Evolutionary conservation across 768 basidiomycete genomes (phyloP), one percentile per base, ranked within the genome.

Genomic region (Suillus americanus): DNA sequence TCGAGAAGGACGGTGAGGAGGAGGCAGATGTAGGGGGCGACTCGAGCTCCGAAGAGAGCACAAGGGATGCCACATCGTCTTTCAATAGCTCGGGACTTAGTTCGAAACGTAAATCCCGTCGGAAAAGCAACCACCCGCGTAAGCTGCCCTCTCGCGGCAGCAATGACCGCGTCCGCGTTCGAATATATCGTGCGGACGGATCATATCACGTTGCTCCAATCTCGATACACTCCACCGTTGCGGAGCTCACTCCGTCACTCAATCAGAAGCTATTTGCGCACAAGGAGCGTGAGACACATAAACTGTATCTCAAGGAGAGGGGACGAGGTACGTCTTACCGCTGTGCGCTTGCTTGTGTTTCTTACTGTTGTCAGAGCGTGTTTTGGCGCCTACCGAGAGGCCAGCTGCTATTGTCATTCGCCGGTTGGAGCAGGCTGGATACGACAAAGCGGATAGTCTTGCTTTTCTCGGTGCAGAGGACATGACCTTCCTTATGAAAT

Each of bases 391-490:
- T 23, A 87, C 88, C 1, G 97, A 99, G 76, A 81, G 85, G 54
- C 97, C 97, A 0, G 89, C 94, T 2, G 85, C 87, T 41, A 94
- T 97, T 65, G 90, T 97, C 25, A 85, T 89, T 64, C 83, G 92
- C 46, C 84, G 94, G 43, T 79, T 98, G 66, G 87, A 91, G 68
- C 94, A 97, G 73, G 94, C 95, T 4, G 96, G 97, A 0, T 98
- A 95, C 69, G 88, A 90, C 59, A 83, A 87, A 25, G 83, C 86
- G 20, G 97, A 99, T 73, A 88, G 89, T 46, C 76, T 91, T 8
- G 90, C 94, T 64, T 82, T 89, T 50, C 80, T 97, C 8, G 89
- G 89, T 0, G 85, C 85, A 5, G 91, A 93, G 38, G 91, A 92
- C 61, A 79, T 97, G 66, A 85, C 87, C 6, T 96, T 96, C 72